Evolutionary conservation across 441 rosid genomes (phyloP), one percentile per base, ranked within the genome.

Genomic region (Populus hybrid): DNA sequence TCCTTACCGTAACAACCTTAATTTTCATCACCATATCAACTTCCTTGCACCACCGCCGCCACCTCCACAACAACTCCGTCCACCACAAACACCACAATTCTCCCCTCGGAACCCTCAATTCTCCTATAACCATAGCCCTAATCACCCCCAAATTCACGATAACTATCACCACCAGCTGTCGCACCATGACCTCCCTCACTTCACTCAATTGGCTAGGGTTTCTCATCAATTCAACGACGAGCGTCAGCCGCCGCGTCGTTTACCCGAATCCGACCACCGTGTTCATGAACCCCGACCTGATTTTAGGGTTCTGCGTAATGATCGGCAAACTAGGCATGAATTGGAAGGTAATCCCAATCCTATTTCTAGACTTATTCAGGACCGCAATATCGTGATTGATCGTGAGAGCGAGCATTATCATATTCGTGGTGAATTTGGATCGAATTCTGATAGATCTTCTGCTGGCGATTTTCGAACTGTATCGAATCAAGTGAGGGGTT

Each of bases 391-490:
- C 77, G n/a, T 59, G 14, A 16, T 71, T 26, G 64, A 40, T 31
- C 80, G 73, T 29, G 74, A n/a, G 75, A 73, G 9, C 50, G 78
- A 69, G 26, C 77, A 74, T 77, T 84, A 59, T 79, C 87, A 84
- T 74, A 81, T 75, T 63, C 88, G 84, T 50, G 77, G 77, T 81
- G 83, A 75, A 67, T 79, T 85, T 63, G 88, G 81, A 65, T 61
- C 83, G 7, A 77, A 78, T 80, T 79, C 90, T 21, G 88, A 73
- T 83, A 83, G 91, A 68, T 82, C 83, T 73, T 81, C 82, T 14
- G 77, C 83, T 14, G 86, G 89, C 80, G 91, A 74, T 80, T 77
- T 78, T 68, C 82, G 79, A 69, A 68, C 75, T 76, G 69, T 33
- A 26, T 76, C 79, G 10, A 80, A 75, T 78, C 81, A 77, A 76